These are phyloP conservation scores for Alternaria sp. DNA, from an alignment of 2,329 filamentous ascomycete genomes.

Conservation along the genomic window DNA sequence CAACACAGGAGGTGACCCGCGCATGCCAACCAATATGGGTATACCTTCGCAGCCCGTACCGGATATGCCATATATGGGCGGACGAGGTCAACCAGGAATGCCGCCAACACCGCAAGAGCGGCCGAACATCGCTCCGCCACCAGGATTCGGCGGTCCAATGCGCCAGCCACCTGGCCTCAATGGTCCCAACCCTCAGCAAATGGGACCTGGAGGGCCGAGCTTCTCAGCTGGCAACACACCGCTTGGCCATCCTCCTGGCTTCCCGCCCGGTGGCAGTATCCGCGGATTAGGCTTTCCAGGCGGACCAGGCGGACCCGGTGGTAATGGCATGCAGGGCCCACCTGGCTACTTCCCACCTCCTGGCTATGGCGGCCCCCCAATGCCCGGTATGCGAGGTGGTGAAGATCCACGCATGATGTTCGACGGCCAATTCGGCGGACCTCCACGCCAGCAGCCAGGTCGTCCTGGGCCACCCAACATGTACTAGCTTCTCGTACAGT, in stretches of 20 bases:
- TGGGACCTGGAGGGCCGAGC: conserved; percentile 40
- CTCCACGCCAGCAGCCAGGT: conserved; percentile 34
- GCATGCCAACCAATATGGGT: conserved; percentile 50
- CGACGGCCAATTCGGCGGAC: conserved; percentile 43
- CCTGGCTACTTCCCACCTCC: conserved; percentile 46
- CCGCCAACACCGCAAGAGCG: conserved; percentile 46
- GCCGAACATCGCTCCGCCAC: conserved; percentile 44
- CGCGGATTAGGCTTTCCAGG: conserved; percentile 37
- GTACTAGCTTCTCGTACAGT: conserved; percentile 27
- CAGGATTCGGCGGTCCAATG: conserved; percentile 46
- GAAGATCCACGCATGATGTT: conserved; percentile 48
- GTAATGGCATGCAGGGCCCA: conserved; percentile 43
- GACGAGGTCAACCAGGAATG: conserved; percentile 44
- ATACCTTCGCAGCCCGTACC: conserved; percentile 49
- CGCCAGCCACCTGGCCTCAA: conserved; percentile 45
- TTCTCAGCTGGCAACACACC: conserved; percentile 49
- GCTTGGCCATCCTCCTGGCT: conserved; percentile 46
- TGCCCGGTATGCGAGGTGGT: conserved; percentile 39
- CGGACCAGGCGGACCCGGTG: conserved; percentile 31
- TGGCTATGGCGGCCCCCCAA: conserved; percentile 40
- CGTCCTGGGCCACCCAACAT: conserved; percentile 42
- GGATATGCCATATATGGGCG: conserved; percentile 44
- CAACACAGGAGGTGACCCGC: conserved; percentile 45
- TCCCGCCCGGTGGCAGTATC: conserved; percentile 39
- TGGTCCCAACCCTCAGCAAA: conserved; percentile 36